Conservation (phyloP, 306 rosid species). For the Carpinus fangiana region DNA sequence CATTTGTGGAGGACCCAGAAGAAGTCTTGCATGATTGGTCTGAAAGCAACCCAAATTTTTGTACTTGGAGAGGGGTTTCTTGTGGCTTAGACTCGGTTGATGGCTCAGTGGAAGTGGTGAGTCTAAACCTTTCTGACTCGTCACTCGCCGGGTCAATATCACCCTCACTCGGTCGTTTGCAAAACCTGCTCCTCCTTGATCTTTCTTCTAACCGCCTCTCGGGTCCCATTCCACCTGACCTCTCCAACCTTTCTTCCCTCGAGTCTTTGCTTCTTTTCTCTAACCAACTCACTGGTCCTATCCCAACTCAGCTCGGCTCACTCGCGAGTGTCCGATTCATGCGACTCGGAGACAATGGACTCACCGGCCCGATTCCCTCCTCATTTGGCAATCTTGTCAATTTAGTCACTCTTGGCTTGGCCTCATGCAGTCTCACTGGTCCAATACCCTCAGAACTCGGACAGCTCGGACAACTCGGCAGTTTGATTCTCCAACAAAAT, state of each 20-base stretch:
- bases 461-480: slow-evolving; percentile 48
- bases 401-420: slow-evolving; percentile 63
- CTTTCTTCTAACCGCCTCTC: slow-evolving; percentile 71
- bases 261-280: slow-evolving; percentile 73
- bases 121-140: slow-evolving; percentile 81
- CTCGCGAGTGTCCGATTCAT: slow-evolving; percentile 70
- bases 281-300: slow-evolving; percentile 66
- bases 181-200: slow-evolving; percentile 69
- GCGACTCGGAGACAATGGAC: slow-evolving; percentile 75
- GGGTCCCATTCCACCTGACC: slow-evolving; percentile 80
- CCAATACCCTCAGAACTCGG: slow-evolving; percentile 73
- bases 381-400: slow-evolving; percentile 59
- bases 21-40: slow-evolving; percentile 73
- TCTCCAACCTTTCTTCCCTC: slow-evolving; percentile 64
- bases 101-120: slow-evolving; percentile 46
- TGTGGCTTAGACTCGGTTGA: slow-evolving; percentile 50
- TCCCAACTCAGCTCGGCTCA: slow-evolving; percentile 64
- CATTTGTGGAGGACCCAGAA: slow-evolving; percentile 60
- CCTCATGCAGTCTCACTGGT: slow-evolving; percentile 71
- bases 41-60: slow-evolving; percentile 49
- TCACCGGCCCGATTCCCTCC: slow-evolving; percentile 73
- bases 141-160: slow-evolving; percentile 81
- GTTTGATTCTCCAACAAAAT: slow-evolving; percentile 63
- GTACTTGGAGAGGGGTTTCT: slow-evolving; percentile 74
- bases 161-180: slow-evolving; percentile 57